Percentiles rank a stretch among this genome's conserved stretches.
These are phyloP conservation scores for Candida succiphila DNA, from an alignment of 805 yeast species.

Conservation along the genomic window DNA sequence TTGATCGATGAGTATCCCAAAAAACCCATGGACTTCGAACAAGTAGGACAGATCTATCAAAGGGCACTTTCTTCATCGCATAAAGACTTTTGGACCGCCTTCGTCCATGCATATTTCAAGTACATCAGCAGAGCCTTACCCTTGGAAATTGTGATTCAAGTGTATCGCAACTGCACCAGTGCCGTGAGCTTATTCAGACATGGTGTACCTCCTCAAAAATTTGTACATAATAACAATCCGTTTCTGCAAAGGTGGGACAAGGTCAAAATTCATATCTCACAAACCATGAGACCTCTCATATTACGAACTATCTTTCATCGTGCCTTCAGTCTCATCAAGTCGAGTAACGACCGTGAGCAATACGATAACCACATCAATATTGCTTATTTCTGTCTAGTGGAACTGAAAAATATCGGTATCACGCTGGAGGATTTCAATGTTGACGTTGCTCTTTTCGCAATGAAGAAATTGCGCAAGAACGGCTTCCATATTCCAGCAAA, in stretches of 20 bases:
- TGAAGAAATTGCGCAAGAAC: too few relatives aligned
- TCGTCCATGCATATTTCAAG: slow-evolving; percentile 20
- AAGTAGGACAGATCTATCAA: slow-evolving; percentile 13
- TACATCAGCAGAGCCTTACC: slow-evolving; percentile 18
- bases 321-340: too few relatives aligned
- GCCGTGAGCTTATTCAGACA: too few relatives aligned
- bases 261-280: slow-evolving; percentile 11
- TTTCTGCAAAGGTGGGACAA: slow-evolving; percentile 15
- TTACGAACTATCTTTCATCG: slow-evolving; percentile 18
- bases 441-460: too few relatives aligned
- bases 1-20: slow-evolving; percentile 15
- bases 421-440: too few relatives aligned
- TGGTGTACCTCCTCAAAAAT: neutral
- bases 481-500: too few relatives aligned
- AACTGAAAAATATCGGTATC: too few relatives aligned
- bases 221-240: slow-evolving; percentile 15
- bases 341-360: too few relatives aligned
- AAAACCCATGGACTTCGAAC: slow-evolving; percentile 15
- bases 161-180: too few relatives aligned
- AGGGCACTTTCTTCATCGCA: slow-evolving; percentile 9
- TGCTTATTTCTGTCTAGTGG: too few relatives aligned
- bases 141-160: slow-evolving; percentile 10
- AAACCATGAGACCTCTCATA: slow-evolving; percentile 8
- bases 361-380: too few relatives aligned
- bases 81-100: slow-evolving; percentile 20